These are phyloP conservation scores for Cutaneotrichosporon daszewskae DNA, from an alignment of 1,284 basidiomycete species.

Conservation along the genomic window DNA sequence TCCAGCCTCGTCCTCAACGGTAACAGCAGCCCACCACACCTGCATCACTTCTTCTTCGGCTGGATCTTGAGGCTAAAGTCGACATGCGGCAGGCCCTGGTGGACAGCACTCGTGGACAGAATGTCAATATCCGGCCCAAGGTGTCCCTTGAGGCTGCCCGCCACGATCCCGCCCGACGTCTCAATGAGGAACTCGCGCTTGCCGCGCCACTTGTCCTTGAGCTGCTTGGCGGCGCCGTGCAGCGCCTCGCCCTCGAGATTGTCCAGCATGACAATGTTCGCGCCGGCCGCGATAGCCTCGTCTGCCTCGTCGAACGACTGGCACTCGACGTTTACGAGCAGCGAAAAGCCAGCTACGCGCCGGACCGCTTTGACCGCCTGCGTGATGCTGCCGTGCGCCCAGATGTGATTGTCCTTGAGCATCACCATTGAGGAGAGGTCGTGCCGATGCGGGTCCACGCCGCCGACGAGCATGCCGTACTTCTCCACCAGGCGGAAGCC, in stretches of 20 bases:
- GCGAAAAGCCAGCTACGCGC: constrained; percentile 82
- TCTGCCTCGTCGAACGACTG: constrained; percentile 81
- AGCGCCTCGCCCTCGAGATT: constrained; percentile 79
- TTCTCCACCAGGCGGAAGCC: constrained; percentile 97
- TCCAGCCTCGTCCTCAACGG: no score
- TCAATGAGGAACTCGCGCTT: constrained; percentile 76
- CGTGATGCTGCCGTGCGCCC: constrained; percentile 87
- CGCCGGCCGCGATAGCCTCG: constrained; percentile 92
- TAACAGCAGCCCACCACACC: neutral
- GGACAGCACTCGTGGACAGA: constrained; percentile 83
- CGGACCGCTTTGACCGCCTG: constrained; percentile 78
- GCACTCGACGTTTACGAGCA: constrained; percentile 93
- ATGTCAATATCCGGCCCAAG: constrained; percentile 75
- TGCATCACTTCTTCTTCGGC: constrained; percentile 8
- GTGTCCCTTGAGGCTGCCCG: constrained; percentile 54
- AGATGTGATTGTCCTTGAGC: constrained; percentile 99
- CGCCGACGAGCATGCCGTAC: constrained; percentile 97
- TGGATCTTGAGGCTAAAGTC: constrained; percentile 67
- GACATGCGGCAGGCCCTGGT: constrained; percentile 76
- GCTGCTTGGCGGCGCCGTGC: constrained; percentile 58
- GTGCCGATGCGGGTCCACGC: constrained; percentile 93
- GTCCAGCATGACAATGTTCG: constrained; percentile 97
- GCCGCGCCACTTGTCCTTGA: constrained; percentile 60
- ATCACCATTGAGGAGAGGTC: constrained; percentile 99
- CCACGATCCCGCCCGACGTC: constrained; percentile 87